Evolutionary conservation across 352 stramenopile genomes (phyloP), one percentile per base, ranked within the genome.

Genomic region (Globisporangium okanoganense): DNA sequence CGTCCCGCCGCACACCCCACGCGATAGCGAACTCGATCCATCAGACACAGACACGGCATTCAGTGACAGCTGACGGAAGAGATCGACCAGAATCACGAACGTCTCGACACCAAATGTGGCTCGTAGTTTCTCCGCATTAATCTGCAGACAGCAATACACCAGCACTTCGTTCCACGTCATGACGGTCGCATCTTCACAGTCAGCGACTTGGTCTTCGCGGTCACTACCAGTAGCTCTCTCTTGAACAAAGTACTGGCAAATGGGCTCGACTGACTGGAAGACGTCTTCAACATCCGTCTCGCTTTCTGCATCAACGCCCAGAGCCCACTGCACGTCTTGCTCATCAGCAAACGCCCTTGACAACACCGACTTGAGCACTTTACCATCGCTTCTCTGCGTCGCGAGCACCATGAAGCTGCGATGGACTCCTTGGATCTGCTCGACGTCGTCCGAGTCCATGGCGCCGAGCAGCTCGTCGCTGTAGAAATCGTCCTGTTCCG

Each of bases 401-500:
- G 67, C 62, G 9, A 75, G 44, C 45, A 53, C 45, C 22, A 82
- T 55, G 35, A 81, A 87, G 13, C 62, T 59, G 7, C 29, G 18
- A 8, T 77, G 66, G 0, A 76, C 58, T 20, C 54, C 38, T 29
- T 80, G 60, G 3, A 89, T 61, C 31, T 27, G 44, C 2, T 24
- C 47, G 4, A 80, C 67, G 2, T 73, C 66, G 29, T 52, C 47
- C 5, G 53, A 49, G 43, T 64, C 59, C 60, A 89, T 70, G 3
- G 76, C 72, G 2, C 61, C 52, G 48, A 87, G 20, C 49, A 89
- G 51, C 25, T 86, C 72, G 18, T 83, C 70, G n/a, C 66, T 45
- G 48, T 71, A 84, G 24, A 68, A 63, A 6, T 76, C 71, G 35
- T 89, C 75, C 20, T 67, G 68, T n/a, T 89, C 79, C 0, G 72